Evolutionary conservation across 1,284 basidiomycete species (phyloP).

Genomic region (Thelephora terrestris): DNA sequence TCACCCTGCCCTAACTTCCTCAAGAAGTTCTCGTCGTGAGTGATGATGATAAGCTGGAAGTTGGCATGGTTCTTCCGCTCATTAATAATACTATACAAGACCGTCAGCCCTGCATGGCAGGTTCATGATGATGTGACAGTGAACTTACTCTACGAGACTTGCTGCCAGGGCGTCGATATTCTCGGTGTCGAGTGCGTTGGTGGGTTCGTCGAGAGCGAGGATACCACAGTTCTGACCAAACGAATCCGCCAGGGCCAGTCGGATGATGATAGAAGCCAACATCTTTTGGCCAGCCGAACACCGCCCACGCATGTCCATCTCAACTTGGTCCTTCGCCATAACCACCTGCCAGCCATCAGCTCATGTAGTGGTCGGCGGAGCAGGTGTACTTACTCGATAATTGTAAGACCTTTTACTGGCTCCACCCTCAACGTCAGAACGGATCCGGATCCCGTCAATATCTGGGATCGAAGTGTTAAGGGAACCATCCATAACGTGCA

Average conservation of each 20-base stretch:
- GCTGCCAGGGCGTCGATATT: constrained; percentile 93
- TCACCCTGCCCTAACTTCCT: constrained; percentile 75
- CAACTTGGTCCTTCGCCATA: constrained; percentile 97
- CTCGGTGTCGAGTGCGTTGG: constrained; percentile 93
- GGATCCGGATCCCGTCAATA: constrained; percentile 95
- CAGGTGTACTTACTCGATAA: constrained; percentile 64
- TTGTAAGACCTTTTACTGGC: constrained; percentile 88
- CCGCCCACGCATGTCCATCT: constrained; percentile 99
- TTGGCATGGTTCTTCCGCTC: constrained; percentile 83
- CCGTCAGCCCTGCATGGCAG: constrained; percentile 4
- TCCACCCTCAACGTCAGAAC: constrained; percentile 87
- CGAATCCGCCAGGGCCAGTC: constrained; percentile 94
- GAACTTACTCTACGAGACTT: constrained; percentile 81
- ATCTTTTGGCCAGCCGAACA: constrained; percentile 99
- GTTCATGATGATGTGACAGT: constrained; percentile 1
- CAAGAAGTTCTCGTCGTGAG: constrained; percentile 89
- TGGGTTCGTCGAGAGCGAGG: constrained; percentile 95
- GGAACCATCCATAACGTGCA: constrained; percentile 4
- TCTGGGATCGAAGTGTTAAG: constrained; percentile 38
- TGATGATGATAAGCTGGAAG: constrained; percentile 97
- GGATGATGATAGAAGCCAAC: constrained; percentile 97
- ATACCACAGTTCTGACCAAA: constrained; percentile 98
- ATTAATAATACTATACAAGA: constrained; percentile 68
- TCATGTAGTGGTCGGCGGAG: constrained; percentile 3
- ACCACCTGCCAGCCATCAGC: constrained; percentile 54